These are phyloP conservation scores for Allantophomopsis cytisporea DNA, from an alignment of 2,329 filamentous ascomycete species.

Conservation along the genomic window DNA sequence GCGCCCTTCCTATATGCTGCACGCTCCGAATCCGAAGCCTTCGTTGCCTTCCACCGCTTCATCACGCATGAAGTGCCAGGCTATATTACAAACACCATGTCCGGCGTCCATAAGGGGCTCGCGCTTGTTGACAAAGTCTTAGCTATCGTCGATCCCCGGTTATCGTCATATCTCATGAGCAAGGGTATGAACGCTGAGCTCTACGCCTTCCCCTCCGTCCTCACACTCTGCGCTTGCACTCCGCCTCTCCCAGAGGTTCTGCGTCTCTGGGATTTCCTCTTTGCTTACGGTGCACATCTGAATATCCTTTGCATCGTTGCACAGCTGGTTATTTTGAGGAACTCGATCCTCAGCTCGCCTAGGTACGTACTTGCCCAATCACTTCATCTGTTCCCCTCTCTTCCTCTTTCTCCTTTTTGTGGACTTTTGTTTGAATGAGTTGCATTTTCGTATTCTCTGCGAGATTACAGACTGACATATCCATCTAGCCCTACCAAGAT, in stretches of 20 bases:
- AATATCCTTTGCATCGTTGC: conserved; percentile 96
- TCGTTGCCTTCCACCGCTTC: conserved; percentile 77
- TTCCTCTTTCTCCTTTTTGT: not conserved
- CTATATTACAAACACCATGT: conserved; percentile 93
- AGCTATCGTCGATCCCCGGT: conserved; percentile 78
- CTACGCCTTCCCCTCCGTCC: conserved; percentile 89
- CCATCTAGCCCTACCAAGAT: conserved; percentile 71
- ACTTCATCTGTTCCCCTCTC: not conserved
- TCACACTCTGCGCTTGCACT: conserved; percentile 91
- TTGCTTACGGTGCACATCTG: conserved; percentile 87
- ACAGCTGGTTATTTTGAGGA: conserved; percentile 78
- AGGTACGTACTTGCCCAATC: conserved; percentile 41
- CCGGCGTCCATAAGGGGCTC: conserved; percentile 86
- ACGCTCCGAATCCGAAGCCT: conserved; percentile 88
- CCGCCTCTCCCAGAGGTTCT: conserved; percentile 89
- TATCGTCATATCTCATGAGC: conserved; percentile 70
- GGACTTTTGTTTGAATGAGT: not conserved
- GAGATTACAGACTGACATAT: conserved; percentile 6
- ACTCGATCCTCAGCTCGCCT: conserved; percentile 68
- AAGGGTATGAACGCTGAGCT: conserved; percentile 88
- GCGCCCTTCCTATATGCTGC: conserved; percentile 93
- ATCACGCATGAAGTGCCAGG: conserved; percentile 81
- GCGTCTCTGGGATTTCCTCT: conserved; percentile 90
- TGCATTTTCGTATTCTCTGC: conserved; percentile 1
- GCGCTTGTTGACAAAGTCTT: conserved; percentile 86